Percentiles rank a stretch among this genome's conserved stretches.
These are phyloP conservation scores for Nelumbo lutea DNA, from an alignment of 164 flowering plant species.

Conservation along the genomic window DNA sequence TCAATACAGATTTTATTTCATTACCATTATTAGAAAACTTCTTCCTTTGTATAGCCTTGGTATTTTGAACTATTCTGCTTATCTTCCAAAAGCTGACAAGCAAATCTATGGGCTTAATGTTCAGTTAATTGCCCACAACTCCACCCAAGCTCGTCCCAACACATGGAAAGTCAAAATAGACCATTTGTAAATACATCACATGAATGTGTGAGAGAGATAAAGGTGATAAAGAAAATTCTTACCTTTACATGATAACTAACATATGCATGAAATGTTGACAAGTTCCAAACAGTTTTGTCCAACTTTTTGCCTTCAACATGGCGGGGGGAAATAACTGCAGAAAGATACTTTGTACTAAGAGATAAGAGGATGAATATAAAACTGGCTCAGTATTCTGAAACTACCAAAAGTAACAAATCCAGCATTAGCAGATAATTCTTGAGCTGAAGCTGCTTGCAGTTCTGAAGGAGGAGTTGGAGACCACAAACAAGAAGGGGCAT, in stretches of 20 bases:
- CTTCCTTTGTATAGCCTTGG: too few relatives aligned
- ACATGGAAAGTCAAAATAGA: too few relatives aligned
- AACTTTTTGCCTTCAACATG: conserved; percentile 87
- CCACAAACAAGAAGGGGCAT: conserved; percentile 89
- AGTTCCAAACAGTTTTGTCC: conserved; percentile 86
- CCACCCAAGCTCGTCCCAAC: too few relatives aligned
- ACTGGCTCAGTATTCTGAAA: conserved; percentile 1
- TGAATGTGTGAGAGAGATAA: too few relatives aligned
- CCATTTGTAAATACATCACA: too few relatives aligned
- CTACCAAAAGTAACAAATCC: conserved; percentile 96
- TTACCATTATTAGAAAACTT: too few relatives aligned
- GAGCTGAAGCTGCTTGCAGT: conserved; percentile 54
- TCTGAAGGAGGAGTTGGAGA: conserved; percentile 78
- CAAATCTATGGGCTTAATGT: too few relatives aligned
- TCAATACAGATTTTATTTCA: too few relatives aligned
- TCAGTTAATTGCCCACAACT: too few relatives aligned
- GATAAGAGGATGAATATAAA: conserved; percentile 4
- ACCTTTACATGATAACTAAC: conserved; percentile 98
- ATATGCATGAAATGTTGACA: conserved; percentile 92
- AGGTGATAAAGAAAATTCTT: conserved; percentile 10
- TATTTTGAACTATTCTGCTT: too few relatives aligned
- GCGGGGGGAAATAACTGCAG: conserved; percentile 82
- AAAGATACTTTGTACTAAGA: background rate
- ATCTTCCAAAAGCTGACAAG: too few relatives aligned
- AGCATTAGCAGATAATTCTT: conserved; percentile 79